Percentiles rank a stretch among this genome's conserved stretches.
phyloP scores from a whole-genome alignment of 208 protist species.

The Trichomonas gallinae region DNA sequence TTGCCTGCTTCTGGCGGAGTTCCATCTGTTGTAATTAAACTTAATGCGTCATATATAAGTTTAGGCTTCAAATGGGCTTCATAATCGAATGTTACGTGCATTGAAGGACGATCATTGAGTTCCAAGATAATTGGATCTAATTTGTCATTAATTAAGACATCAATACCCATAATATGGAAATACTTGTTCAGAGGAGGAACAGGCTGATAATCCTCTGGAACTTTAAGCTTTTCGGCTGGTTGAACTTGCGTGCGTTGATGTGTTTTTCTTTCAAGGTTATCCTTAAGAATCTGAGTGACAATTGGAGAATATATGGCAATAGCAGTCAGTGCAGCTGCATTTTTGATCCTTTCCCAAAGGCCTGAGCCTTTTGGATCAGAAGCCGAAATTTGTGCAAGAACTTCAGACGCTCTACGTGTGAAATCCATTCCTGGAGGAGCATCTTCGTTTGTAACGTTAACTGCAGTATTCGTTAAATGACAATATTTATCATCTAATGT shows the following conservation, averaged over 20 bases:
- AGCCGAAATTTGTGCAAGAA: neutral
- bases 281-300: neutral
- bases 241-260: too few species aligned
- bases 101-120: neutral
- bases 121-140: neutral
- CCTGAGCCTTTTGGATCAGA: neutral
- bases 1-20: neutral
- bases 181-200: neutral
- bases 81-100: neutral
- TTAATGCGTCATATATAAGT: neutral
- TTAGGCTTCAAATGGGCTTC: neutral
- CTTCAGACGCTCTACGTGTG: neutral
- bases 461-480: constrained; percentile 22
- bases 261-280: too few species aligned
- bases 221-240: too few species aligned
- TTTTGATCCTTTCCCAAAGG: neutral
- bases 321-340: neutral
- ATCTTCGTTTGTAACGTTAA: neutral
- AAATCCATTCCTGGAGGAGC: neutral
- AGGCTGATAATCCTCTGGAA: too few species aligned
- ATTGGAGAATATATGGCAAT: neutral
- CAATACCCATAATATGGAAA: neutral
- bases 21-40: neutral
- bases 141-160: neutral
- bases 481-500: constrained; percentile 14